Percentiles rank a stretch among this genome's conserved stretches.
Conservation (phyloP, 2,329 filamentous ascomycete species). For the Fusarium sp. region DNA sequence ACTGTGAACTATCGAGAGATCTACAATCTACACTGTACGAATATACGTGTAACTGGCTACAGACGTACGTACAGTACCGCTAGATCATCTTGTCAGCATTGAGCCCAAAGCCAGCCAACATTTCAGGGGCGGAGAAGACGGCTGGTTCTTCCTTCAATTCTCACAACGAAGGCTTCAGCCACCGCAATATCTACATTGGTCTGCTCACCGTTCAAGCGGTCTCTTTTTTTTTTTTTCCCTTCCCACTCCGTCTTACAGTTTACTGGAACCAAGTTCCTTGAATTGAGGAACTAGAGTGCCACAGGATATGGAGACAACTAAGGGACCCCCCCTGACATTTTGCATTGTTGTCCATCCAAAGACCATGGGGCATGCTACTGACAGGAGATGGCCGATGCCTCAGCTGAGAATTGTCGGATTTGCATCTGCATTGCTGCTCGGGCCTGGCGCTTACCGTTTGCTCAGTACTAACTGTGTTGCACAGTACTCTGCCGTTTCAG, state of each 20-base stretch:
- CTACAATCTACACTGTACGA: constrained; percentile 4
- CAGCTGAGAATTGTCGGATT: constrained; percentile 8
- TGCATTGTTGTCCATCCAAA: constrained; percentile 24
- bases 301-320: constrained; percentile 32
- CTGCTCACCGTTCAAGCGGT: constrained; percentile 34
- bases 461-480: constrained; percentile 13
- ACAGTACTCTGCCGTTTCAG: constrained; percentile 22
- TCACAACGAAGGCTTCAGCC: constrained; percentile 28
- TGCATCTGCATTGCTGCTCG: constrained; percentile 1
- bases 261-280: constrained; percentile 4
- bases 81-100: constrained; percentile 31
- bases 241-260: constrained; percentile 19
- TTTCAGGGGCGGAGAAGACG: constrained; percentile 22
- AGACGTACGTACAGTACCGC: background rate
- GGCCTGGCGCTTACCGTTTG: constrained; percentile 20
- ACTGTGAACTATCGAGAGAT: constrained; percentile 6
- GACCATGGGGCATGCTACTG: constrained; percentile 12
- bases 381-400: constrained; percentile 25
- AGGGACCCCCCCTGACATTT: constrained; percentile 20
- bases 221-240: constrained; percentile 13
- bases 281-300: constrained; percentile 30
- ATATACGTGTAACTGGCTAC: background rate
- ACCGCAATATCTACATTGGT: constrained; percentile 6
- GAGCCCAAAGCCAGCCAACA: constrained; percentile 4
- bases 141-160: constrained; percentile 11